A percentile compares a stretch with the other conserved stretches of the same genome.
phyloP scores from a whole-genome alignment of 2,329 filamentous ascomycete genomes.

The Acrocalymma vagum region DNA sequence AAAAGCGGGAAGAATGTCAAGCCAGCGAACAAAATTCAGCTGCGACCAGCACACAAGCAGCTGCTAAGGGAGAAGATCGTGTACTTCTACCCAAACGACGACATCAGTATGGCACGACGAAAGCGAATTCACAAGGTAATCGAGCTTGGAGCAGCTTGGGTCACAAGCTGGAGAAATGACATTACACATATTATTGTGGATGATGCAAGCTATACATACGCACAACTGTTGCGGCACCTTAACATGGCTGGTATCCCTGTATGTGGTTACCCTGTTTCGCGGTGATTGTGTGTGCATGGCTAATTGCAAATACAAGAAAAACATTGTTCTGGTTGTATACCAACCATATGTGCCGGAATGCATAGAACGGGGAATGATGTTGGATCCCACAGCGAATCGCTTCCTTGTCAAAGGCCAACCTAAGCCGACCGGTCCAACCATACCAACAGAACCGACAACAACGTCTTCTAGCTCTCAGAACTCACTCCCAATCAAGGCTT shows the following conservation, averaged over 20 bases:
- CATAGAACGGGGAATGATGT: slow-evolving; percentile 47
- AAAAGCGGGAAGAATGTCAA: slow-evolving; percentile 39
- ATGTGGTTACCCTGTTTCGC: slow-evolving; percentile 33
- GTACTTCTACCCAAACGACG: slow-evolving; percentile 82
- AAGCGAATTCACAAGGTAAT: slow-evolving; percentile 77
- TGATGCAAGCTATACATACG: slow-evolving; percentile 66
- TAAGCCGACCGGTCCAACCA: slow-evolving; percentile 11
- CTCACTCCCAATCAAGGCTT: slow-evolving; percentile 62
- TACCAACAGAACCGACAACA: slow-evolving; percentile 8
- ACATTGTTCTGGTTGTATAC: slow-evolving; percentile 59
- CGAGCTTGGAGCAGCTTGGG: slow-evolving; percentile 73
- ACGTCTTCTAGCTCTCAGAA: slow-evolving; percentile 25
- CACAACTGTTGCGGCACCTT: slow-evolving; percentile 68
- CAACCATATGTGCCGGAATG: slow-evolving; percentile 56
- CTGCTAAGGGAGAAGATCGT: slow-evolving; percentile 43
- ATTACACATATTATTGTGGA: slow-evolving; percentile 87
- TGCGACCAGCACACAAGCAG: slow-evolving; percentile 41
- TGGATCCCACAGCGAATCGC: slow-evolving; percentile 64
- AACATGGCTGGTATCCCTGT: slow-evolving; percentile 59
- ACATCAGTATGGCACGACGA: slow-evolving; percentile 72
- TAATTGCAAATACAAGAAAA: slow-evolving; percentile 30
- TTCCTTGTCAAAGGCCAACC: slow-evolving; percentile 67
- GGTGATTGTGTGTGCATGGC: neutral
- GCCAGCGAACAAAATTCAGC: slow-evolving; percentile 37
- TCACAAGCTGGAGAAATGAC: slow-evolving; percentile 59